Percentiles rank a stretch among this genome's conserved stretches.
Evolutionary conservation across 2,329 filamentous ascomycete genomes (phyloP).

Genomic region (Phaeosphaeriaceae sp.): DNA sequence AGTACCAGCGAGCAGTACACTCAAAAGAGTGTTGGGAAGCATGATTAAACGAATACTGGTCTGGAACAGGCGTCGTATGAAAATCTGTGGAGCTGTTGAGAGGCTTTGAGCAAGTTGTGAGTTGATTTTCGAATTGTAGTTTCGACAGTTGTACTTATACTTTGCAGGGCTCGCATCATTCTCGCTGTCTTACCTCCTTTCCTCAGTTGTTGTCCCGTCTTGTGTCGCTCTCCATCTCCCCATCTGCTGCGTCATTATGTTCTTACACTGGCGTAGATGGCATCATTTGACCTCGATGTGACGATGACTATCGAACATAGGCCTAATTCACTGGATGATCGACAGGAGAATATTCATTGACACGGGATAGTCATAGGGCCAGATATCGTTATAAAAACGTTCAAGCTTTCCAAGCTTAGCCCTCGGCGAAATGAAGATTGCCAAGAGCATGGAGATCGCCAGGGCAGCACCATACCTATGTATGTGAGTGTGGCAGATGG

Average conservation of each 20-base stretch:
- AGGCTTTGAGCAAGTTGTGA: constrained; percentile 36
- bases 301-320: constrained; percentile 26
- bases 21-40: constrained; percentile 29
- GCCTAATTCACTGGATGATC: constrained; percentile 21
- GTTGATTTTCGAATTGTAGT: constrained; percentile 21
- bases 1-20: constrained; percentile 23
- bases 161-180: not conserved
- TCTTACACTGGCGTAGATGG: constrained; percentile 17
- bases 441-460: constrained; percentile 22
- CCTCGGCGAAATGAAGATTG: not conserved
- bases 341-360: constrained; percentile 18
- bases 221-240: not conserved
- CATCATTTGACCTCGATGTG: constrained; percentile 23
- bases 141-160: constrained; percentile 28
- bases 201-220: not conserved
- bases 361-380: not conserved
- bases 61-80: constrained; percentile 2
- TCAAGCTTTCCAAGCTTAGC: constrained; percentile 12
- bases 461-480: constrained; percentile 4
- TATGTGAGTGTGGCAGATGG: constrained; percentile 5
- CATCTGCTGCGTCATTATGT: constrained; percentile 24
- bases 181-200: not conserved
- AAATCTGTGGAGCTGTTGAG: constrained; percentile 20
- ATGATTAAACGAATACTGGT: constrained; percentile 16
- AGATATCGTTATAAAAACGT: not conserved